Conservation (phyloP, 2,329 filamentous ascomycete genomes). For the Fusarium siculi region DNA sequence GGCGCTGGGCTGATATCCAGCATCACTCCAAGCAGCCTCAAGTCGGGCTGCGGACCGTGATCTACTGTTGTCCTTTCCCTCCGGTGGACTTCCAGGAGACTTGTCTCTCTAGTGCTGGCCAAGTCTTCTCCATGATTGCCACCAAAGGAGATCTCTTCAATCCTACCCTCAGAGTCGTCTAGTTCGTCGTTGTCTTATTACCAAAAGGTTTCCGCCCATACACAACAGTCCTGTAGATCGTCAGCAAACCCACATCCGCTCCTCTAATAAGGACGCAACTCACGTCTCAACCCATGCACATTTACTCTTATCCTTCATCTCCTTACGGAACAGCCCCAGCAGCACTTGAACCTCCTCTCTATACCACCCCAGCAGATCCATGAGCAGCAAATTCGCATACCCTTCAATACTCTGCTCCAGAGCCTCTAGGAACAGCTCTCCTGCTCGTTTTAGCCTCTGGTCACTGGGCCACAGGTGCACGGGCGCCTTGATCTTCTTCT, state of each 20-base stretch:
- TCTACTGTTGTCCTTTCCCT: not conserved
- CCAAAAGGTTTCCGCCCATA: slow-evolving; percentile 31
- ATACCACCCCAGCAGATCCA: slow-evolving; percentile 46
- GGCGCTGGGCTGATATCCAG: not conserved
- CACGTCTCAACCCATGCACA: slow-evolving; percentile 28
- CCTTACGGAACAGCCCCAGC: slow-evolving; percentile 35
- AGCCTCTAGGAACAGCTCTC: slow-evolving; percentile 45
- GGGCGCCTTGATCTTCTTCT: slow-evolving; percentile 52
- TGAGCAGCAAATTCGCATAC: slow-evolving; percentile 43
- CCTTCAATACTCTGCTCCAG: slow-evolving; percentile 47
- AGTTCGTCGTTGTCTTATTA: not conserved
- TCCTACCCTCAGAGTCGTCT: not conserved
- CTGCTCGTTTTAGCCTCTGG: slow-evolving; percentile 55
- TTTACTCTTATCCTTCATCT: slow-evolving; percentile 24
- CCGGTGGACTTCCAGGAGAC: too few relatives aligned
- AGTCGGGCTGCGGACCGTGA: not conserved
- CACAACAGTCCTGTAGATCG: slow-evolving; percentile 25
- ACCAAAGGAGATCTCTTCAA: not conserved
- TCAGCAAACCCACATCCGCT: not conserved
- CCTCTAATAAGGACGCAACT: not conserved
- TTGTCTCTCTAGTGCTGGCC: rapidly evolving
- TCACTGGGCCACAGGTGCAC: slow-evolving; percentile 57
- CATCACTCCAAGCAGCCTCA: not conserved
- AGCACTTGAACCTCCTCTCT: slow-evolving; percentile 43
- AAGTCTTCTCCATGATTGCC: not conserved